These are phyloP conservation scores for Albifimbria verrucaria DNA, from an alignment of 2,329 filamentous ascomycete species.

Conservation along the genomic window DNA sequence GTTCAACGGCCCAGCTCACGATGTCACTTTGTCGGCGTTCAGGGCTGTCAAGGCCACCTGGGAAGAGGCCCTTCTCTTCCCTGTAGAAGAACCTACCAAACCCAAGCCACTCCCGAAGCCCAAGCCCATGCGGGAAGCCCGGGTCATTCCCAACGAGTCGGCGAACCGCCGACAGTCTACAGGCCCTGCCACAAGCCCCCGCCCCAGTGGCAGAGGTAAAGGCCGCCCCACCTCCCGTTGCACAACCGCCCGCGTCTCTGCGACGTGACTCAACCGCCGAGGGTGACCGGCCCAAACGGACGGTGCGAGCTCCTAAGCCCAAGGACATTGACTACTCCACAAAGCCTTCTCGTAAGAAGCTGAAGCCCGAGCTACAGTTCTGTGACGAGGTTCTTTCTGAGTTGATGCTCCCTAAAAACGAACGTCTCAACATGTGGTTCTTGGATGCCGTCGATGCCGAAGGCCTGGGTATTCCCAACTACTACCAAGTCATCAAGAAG, in stretches of 20 bases:
- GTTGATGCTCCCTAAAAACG: conserved; percentile 71
- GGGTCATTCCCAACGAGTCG: conserved; percentile 20
- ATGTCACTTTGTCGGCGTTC: conserved; percentile 59
- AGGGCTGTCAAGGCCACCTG: conserved; percentile 55
- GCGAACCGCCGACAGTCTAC: conserved; percentile 24
- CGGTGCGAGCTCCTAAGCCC: conserved; percentile 85
- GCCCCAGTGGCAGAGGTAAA: conserved; percentile 14
- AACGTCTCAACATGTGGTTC: conserved; percentile 68
- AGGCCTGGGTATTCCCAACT: conserved; percentile 87
- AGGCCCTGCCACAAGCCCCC: conserved; percentile 25
- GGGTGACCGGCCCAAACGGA: conserved; percentile 80
- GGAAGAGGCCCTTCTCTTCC: conserved; percentile 39
- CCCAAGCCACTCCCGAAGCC: conserved; percentile 45
- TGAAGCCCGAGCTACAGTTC: conserved; percentile 84
- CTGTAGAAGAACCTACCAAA: conserved; percentile 54
- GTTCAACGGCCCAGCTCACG: conserved; percentile 81
- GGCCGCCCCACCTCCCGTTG: conserved; percentile 13
- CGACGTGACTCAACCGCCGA: conserved; percentile 82
- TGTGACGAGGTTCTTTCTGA: conserved; percentile 79
- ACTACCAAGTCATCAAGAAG: conserved; percentile 91
- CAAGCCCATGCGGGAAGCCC: conserved; percentile 34
- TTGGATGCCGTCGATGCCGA: conserved; percentile 86
- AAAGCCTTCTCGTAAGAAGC: conserved; percentile 78
- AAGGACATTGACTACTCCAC: conserved; percentile 87
- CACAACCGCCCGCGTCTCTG: conserved; percentile 19